Evolutionary conservation across 306 rosid genomes (phyloP).

Genomic region (Crataegus laevigata): DNA sequence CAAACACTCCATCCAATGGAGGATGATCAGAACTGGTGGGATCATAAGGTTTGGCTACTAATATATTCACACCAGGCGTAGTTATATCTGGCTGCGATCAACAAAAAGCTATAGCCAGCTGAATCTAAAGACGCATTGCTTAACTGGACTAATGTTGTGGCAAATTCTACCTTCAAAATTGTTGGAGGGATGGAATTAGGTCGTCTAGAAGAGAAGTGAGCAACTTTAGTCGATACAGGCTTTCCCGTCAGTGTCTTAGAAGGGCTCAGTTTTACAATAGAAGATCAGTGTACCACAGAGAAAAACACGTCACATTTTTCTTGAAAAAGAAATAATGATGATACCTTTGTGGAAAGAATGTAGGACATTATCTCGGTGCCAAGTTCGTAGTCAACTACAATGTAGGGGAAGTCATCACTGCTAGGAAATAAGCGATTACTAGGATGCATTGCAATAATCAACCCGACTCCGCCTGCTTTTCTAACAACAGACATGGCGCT

Average conservation of each 20-base stretch:
- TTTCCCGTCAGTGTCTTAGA: constrained; percentile 28
- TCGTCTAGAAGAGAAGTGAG: constrained; percentile 44
- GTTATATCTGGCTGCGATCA: constrained; percentile 26
- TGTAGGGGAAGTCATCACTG: constrained; percentile 6
- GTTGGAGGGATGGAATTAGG: constrained; percentile 42
- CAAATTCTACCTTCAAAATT: constrained; percentile 23
- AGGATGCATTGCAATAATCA: constrained; percentile 20
- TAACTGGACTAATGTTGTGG: background rate
- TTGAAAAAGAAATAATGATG: background rate
- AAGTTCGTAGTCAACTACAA: constrained; percentile 15
- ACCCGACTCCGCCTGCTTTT: constrained; percentile 24
- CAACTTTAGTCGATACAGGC: constrained; percentile 37
- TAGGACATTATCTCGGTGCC: constrained; percentile 21
- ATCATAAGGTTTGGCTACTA: constrained; percentile 21
- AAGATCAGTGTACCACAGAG: background rate
- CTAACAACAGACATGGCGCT: constrained; percentile 2
- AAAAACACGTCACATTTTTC: background rate
- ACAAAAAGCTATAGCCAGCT: background rate
- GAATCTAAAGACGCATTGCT: background rate
- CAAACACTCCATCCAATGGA: constrained; percentile 1
- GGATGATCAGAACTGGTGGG: too few species aligned
- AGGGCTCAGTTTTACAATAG: constrained; percentile 19
- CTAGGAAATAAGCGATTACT: background rate
- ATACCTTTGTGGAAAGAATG: constrained; percentile 13
- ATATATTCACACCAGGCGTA: constrained; percentile 27